Percentiles rank a stretch among this genome's conserved stretches.
Conservation (phyloP, 2,329 filamentous ascomycete species). For the Karstenula rhodostoma region DNA sequence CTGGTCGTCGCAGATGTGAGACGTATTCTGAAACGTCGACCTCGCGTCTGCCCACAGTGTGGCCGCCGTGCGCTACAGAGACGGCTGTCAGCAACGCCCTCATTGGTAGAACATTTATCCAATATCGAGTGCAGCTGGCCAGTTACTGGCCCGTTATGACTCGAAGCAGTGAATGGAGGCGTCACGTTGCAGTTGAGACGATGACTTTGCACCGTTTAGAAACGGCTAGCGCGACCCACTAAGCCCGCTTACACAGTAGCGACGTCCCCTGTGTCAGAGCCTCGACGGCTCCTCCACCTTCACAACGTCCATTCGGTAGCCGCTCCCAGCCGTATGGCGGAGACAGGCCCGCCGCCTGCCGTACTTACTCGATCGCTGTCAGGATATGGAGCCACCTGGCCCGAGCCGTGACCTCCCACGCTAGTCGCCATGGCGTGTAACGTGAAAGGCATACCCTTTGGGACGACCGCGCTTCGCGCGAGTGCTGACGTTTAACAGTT, state of each 20-base stretch:
- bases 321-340: constrained; percentile 9
- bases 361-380: constrained; percentile 9
- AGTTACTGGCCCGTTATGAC: constrained; percentile 6
- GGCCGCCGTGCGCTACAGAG: constrained; percentile 3
- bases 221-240: constrained; percentile 2
- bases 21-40: constrained; percentile 11
- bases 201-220: not conserved
- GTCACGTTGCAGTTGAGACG: not conserved
- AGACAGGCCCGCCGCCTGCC: constrained; percentile 17
- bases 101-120: not conserved
- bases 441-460: not conserved
- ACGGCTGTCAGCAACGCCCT: not conserved
- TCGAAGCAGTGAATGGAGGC: constrained; percentile 1
- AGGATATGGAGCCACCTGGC: constrained; percentile 15
- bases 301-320: constrained; percentile 16
- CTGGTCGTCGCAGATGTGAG: constrained; percentile 15
- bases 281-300: constrained; percentile 10
- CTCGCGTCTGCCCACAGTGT: not conserved
- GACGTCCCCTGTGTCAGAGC: constrained; percentile 8
- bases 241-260: constrained; percentile 8
- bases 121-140: not conserved
- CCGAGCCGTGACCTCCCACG: not conserved
- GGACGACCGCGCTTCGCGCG: constrained; percentile 5
- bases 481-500: constrained; percentile 18
- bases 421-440: constrained; percentile 16